Evolutionary conservation across 768 basidiomycete genomes (phyloP).

Genomic region (Trametes punicea): DNA sequence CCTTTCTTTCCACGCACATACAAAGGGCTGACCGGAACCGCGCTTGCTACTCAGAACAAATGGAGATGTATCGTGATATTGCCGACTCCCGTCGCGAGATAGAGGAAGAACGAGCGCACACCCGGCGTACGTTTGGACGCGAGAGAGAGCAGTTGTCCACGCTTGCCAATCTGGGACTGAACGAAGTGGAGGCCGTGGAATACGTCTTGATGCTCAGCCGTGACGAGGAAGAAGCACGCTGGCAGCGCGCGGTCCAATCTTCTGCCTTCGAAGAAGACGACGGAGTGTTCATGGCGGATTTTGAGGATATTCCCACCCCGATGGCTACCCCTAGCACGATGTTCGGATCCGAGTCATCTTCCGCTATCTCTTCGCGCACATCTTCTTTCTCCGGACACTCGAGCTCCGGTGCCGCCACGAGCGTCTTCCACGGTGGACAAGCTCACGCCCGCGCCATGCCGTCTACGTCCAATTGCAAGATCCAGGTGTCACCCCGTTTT

Average conservation of each 20-base stretch:
- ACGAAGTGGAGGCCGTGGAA: constrained; percentile 71
- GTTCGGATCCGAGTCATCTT: constrained; percentile 24
- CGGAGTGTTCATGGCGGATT: constrained; percentile 56
- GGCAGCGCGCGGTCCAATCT: constrained; percentile 1
- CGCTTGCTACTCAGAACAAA: constrained; percentile 43
- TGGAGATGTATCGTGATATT: constrained; percentile 62
- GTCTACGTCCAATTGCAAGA: constrained; percentile 45
- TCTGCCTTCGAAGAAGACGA: constrained; percentile 37
- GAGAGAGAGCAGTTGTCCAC: constrained; percentile 56
- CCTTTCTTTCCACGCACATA: neutral
- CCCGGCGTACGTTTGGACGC: constrained; percentile 40
- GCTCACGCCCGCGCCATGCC: constrained; percentile 30
- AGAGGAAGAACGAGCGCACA: constrained; percentile 44
- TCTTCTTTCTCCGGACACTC: constrained; percentile 8
- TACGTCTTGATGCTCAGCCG: constrained; percentile 84
- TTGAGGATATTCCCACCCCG: constrained; percentile 39
- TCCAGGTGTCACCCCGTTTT: constrained; percentile 51
- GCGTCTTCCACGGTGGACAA: constrained; percentile 22
- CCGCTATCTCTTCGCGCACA: constrained; percentile 6
- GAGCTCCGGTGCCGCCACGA: constrained; percentile 3
- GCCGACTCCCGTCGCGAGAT: constrained; percentile 53
- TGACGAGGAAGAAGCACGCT: constrained; percentile 55
- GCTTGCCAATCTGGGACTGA: constrained; percentile 63
- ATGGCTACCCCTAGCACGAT: constrained; percentile 24
- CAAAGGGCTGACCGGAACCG: neutral